Evolutionary conservation across 1,139 yeast species (phyloP).

Genomic region (Suhomyces bokatorum): DNA sequence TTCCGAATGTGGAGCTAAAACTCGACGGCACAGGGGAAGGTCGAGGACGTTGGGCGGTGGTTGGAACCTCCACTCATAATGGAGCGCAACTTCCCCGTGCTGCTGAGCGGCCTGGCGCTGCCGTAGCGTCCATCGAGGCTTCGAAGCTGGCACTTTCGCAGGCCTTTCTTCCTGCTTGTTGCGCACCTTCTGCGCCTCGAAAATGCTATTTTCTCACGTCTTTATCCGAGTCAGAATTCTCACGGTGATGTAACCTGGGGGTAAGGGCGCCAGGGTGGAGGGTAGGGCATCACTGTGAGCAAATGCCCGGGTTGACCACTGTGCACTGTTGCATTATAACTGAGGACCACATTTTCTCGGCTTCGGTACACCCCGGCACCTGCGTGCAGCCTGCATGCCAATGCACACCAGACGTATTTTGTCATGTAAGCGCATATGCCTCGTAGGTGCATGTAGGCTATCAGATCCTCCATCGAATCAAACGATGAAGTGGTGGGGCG

Average conservation of each 20-base stretch:
- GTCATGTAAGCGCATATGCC: conserved; percentile 1
- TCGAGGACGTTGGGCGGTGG: too few species aligned
- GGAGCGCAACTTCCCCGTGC: too few species aligned
- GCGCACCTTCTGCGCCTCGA: too few species aligned
- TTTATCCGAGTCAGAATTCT: neutral
- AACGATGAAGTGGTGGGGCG: neutral
- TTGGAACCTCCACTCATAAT: too few species aligned
- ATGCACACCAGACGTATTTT: neutral
- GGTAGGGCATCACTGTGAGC: neutral
- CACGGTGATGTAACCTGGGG: neutral
- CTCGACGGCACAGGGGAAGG: too few species aligned
- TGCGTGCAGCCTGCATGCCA: neutral
- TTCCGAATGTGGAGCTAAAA: neutral
- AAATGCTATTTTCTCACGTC: neutral
- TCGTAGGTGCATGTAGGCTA: conserved; percentile 3
- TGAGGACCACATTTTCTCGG: neutral
- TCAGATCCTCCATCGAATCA: neutral
- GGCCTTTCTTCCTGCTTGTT: too few species aligned
- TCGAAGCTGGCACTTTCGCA: too few species aligned
- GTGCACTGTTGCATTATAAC: too few species aligned
- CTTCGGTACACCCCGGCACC: neutral
- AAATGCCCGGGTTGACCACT: neutral
- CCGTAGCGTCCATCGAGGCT: too few species aligned
- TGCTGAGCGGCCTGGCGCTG: too few species aligned
- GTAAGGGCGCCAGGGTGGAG: neutral